phyloP scores from a whole-genome alignment of 805 yeast genomes.

The Monosporozyma unispora region DNA sequence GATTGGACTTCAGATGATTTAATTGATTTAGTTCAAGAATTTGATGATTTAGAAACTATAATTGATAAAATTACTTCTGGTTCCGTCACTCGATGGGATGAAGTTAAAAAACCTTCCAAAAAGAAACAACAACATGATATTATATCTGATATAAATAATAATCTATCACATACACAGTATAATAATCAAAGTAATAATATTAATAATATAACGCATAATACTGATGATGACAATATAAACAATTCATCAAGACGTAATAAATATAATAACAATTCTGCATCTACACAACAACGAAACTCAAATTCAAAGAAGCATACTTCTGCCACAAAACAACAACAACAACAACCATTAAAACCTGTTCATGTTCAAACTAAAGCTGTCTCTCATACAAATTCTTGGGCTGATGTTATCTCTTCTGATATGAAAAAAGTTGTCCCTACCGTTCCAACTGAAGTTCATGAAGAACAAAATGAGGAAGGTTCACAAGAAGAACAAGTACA shows the following conservation, averaged over 20 bases:
- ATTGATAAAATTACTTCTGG: conserved; percentile 86
- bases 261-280: conserved; percentile 6
- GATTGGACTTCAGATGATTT: conserved; percentile 90
- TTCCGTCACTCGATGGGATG: conserved; percentile 88
- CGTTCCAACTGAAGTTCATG: conserved; percentile 3
- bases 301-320: conserved; percentile 7
- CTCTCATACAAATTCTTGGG: conserved; percentile 31
- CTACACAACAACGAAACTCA: conserved; percentile 1
- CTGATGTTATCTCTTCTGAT: conserved; percentile 24
- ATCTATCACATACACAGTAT: conserved; percentile 1
- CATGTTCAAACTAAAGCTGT: conserved; percentile 23
- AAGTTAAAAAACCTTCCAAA: conserved; percentile 62
- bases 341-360: conserved; percentile 13
- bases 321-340: conserved; percentile 11
- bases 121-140: conserved; percentile 30
- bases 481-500: conserved; percentile 4
- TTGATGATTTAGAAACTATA: conserved; percentile 67
- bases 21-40: conserved; percentile 63
- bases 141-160: conserved; percentile 3
- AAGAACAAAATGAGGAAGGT: conserved; percentile 4
- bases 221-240: conserved; percentile 1
- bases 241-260: not conserved
- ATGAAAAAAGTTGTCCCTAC: conserved; percentile 11
- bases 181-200: conserved; percentile 3
- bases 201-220: conserved; percentile 12